Evolutionary conservation across 306 rosid species (phyloP), one percentile per base, ranked within the genome.

Genomic region (Cucumis cinereus): DNA sequence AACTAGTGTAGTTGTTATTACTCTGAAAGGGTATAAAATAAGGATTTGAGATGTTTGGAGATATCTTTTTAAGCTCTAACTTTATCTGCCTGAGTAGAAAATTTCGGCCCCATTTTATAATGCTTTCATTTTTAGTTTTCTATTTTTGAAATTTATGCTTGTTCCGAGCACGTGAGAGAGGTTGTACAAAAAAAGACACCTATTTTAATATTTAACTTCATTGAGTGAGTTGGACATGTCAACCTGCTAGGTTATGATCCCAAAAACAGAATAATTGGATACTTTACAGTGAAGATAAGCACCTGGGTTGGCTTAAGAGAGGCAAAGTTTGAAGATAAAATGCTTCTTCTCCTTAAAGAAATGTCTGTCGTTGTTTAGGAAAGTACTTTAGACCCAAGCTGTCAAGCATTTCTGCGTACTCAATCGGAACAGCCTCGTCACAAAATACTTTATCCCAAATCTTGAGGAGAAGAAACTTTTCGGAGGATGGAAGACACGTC

Each of bases 361-460:
- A 83, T 10, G 22, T 0, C 35, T 70, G 62, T 85, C 84, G 87
- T 64, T 64, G 67, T 72, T 69, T 80, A 38, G 62, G 83, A 83
- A 80, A 79, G 85, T 86, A 95, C 83, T 88, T 88, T 20, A 91
- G 73, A 77, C 95, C 80, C 77, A 95, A 80, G 82, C 77, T 88
- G 74, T 88, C 91, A 63, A 95, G 90, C 78, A 72, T 83, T 85
- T 88, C 92, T 1, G 88, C 89, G 73, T 84, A 90, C 83, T 89
- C 93, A 16, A 84, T 83, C 10, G 93, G 93, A 56, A 89, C 87
- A 77, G 92, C 92, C 74, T 87, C 85, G 2, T 79, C 81, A 78
- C 90, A 79, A 77, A 95, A 95, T 78, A 88, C 91, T 70, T 83
- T 92, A 73, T 88, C 85, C 99, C 99, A 95, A 81, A 88, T 74